A percentile compares a stretch with the other conserved stretches of the same genome.
phyloP scores from a whole-genome alignment of 768 basidiomycete genomes.

The Collybia mongolica region DNA sequence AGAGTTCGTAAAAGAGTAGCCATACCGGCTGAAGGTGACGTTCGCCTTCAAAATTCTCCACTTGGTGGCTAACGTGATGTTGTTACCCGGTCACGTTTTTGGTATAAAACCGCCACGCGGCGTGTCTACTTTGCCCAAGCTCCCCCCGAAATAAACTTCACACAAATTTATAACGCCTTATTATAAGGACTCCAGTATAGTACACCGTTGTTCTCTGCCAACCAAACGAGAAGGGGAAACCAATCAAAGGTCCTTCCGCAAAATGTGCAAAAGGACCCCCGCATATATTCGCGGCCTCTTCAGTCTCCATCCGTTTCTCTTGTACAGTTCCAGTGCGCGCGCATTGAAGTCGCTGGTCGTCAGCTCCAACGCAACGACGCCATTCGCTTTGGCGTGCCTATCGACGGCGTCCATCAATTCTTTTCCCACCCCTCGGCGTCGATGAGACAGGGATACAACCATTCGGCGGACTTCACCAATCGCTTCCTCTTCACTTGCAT shows the following conservation, averaged over 20 bases:
- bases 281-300: slow-evolving; percentile 6
- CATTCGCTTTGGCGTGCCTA: not conserved
- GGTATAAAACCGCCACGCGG: no score
- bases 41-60: no score
- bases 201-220: no score
- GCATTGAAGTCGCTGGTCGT: not conserved
- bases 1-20: not conserved
- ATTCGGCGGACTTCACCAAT: not conserved
- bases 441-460: not conserved
- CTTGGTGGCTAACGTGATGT: no score
- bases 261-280: slow-evolving; percentile 4
- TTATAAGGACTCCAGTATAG: no score
- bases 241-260: not conserved
- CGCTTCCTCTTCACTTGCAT: not conserved
- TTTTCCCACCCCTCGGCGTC: not conserved
- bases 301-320: not conserved
- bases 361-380: not conserved
- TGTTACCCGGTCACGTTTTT: no score
- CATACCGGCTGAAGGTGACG: no score
- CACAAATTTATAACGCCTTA: no score
- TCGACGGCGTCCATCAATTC: not conserved
- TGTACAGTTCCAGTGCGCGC: not conserved
- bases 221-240: no score
- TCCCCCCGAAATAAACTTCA: no score
- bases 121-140: no score